Evolutionary conservation across 2,329 filamentous ascomycete species (phyloP), one percentile per base, ranked within the genome.

Genomic region (Penicillium sp.): DNA sequence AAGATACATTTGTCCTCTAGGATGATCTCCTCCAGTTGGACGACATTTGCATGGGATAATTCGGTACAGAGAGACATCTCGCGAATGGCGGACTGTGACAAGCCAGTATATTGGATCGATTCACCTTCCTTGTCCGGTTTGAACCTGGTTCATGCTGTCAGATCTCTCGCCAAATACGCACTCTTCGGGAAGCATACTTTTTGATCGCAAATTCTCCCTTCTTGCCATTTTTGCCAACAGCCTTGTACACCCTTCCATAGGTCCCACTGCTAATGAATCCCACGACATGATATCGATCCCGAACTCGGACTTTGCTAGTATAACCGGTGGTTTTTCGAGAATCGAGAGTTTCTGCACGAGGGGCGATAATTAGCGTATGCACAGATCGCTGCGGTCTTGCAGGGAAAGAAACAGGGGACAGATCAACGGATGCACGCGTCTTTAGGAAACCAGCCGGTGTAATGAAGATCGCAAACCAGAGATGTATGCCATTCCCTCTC

Each of bases 51-150:
- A 73, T 99, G 92, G 57, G 84, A 86, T 26, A 99, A 83, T 72
- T 99, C 95, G 37, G 91, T 95, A 77, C 95, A 99, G 0, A 99
- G 81, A 16, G 93, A 91, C 92, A 99, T 99, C 75, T 99, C 95
- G 52, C 95, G 90, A 63, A 97, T 91, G 5, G 95, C 95, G 14
- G 93, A 97, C 75, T 99, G 95, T 0, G 95, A 98, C 63, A 99
- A 96, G 60, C 95, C 95, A 0, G 95, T 98, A 76, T 99, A 99
- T 68, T 96, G 90, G 47, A 97, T 81, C 68, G 90, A 86, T 75
- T 99, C 95, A 56, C 95, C 95, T 77, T 99, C 95, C 79, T 98
- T 99, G 76, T 99, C 95, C 8, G 93, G 93, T 80, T 97, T 97
- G 85, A 97, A 89, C 63, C 85, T 86, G 57, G 26, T 83, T 85